Percentiles rank a stretch among this genome's conserved stretches.
These are phyloP conservation scores for Termitomyces sp. DNA, from an alignment of 768 basidiomycete species.

Conservation along the genomic window DNA sequence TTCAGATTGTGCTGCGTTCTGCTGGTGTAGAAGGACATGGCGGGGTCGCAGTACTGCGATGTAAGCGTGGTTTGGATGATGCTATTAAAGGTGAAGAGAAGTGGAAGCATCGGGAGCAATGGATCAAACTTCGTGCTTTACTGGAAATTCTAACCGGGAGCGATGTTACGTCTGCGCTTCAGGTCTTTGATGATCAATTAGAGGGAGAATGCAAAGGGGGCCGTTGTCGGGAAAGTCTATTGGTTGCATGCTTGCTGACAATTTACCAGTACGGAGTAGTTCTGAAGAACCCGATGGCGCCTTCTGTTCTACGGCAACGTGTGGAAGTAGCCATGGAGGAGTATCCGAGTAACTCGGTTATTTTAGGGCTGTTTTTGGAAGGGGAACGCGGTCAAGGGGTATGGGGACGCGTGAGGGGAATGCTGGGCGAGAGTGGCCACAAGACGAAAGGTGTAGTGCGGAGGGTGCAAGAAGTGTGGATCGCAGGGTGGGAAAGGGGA, in stretches of 20 bases:
- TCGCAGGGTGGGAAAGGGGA: slow-evolving; percentile 72
- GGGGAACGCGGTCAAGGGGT: slow-evolving; percentile 71
- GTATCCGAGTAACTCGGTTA: slow-evolving; percentile 67
- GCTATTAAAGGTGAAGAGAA: slow-evolving; percentile 20
- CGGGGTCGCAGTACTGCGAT: slow-evolving; percentile 54
- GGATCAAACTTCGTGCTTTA: slow-evolving; percentile 61
- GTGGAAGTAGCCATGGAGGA: slow-evolving; percentile 45
- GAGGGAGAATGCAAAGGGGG: slow-evolving; percentile 16
- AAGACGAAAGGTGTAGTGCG: slow-evolving; percentile 53
- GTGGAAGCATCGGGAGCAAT: slow-evolving; percentile 59
- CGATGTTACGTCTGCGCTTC: slow-evolving; percentile 32
- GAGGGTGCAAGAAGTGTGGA: slow-evolving; percentile 68
- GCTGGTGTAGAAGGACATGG: slow-evolving; percentile 46
- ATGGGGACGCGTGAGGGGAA: slow-evolving; percentile 65
- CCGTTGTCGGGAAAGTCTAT: slow-evolving; percentile 47
- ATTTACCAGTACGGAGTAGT: slow-evolving; percentile 53
- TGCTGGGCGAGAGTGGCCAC: slow-evolving; percentile 44
- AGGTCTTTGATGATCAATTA: slow-evolving; percentile 35
- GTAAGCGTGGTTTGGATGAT: slow-evolving; percentile 60
- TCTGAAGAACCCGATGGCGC: slow-evolving; percentile 54
- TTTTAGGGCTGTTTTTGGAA: slow-evolving; percentile 72
- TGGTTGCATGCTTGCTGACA: slow-evolving; percentile 50
- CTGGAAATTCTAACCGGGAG: slow-evolving; percentile 53
- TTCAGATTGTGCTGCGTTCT: slow-evolving; percentile 49
- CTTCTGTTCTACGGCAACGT: slow-evolving; percentile 51